Conservation (phyloP, 495 filamentous ascomycete genomes). For the Penicillium salamii region DNA sequence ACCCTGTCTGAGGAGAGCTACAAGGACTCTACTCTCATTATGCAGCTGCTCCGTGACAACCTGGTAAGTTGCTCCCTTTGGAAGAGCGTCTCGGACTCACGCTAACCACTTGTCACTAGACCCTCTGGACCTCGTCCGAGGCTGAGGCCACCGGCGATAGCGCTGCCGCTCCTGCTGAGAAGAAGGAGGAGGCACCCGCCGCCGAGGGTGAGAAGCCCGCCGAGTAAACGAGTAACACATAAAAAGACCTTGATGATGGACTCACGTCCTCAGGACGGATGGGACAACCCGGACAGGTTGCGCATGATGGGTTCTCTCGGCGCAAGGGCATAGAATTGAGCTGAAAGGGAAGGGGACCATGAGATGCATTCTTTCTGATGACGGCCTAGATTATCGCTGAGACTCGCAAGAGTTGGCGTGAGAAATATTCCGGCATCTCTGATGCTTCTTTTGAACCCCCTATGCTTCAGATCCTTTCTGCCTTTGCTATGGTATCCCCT, state of each 20-base stretch:
- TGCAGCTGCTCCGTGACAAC: constrained; percentile 99
- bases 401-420: constrained; percentile 10
- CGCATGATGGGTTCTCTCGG: constrained; percentile 17
- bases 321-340: constrained; percentile 13
- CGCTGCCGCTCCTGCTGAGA: constrained; percentile 58
- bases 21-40: constrained; percentile 99
- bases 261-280: constrained; percentile 35
- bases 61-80: constrained; percentile 62
- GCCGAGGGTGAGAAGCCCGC: constrained; percentile 61
- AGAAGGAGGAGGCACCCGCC: constrained; percentile 56
- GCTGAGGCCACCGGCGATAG: constrained; percentile 68
- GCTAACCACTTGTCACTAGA: constrained; percentile 53
- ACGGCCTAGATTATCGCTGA: constrained; percentile 7
- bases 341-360: constrained; percentile 1
- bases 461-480: constrained; percentile 11
- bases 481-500: constrained; percentile 9
- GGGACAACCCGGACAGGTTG: constrained; percentile 18
- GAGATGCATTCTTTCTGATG: constrained; percentile 10
- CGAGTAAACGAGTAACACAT: constrained; percentile 42
- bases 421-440: constrained; percentile 1
- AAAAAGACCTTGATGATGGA: constrained; percentile 37
- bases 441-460: constrained; percentile 2
- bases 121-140: constrained; percentile 99
- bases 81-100: not conserved
- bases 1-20: constrained; percentile 99